Conservation (phyloP, 2,329 filamentous ascomycete species). For the Aspergillus sp. region DNA sequence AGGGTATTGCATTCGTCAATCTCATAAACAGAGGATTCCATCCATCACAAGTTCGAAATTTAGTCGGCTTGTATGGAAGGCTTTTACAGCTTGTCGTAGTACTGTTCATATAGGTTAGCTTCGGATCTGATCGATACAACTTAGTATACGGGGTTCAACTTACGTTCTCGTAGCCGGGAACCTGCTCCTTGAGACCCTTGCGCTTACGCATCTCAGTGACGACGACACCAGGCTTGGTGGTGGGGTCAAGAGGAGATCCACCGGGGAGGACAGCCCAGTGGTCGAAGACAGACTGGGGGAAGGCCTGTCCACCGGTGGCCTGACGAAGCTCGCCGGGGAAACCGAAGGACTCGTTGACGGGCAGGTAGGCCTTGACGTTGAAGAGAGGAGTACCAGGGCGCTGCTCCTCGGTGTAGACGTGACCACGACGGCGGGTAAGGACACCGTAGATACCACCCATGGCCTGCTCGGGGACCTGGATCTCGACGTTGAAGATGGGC, state of each 20-base stretch:
- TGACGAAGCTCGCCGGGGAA: constrained; percentile 97
- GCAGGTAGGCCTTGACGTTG: constrained; percentile 97
- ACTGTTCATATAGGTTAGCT: constrained; percentile 56
- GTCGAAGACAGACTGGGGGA: constrained; percentile 98
- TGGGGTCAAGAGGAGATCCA: constrained; percentile 84
- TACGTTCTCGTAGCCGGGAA: constrained; percentile 93
- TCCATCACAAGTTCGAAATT: constrained; percentile 41
- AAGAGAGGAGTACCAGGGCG: constrained; percentile 97
- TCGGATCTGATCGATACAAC: neutral
- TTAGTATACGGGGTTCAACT: constrained; percentile 50
- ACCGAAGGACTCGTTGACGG: constrained; percentile 96
- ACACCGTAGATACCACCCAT: constrained; percentile 99
- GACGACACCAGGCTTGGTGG: constrained; percentile 78
- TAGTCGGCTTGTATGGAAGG: constrained; percentile 45
- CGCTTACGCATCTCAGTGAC: constrained; percentile 93
- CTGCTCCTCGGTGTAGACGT: constrained; percentile 99
- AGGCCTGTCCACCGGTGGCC: constrained; percentile 93
- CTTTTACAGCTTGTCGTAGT: constrained; percentile 97
- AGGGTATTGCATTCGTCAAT: constrained; percentile 48
- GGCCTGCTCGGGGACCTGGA: constrained; percentile 95
- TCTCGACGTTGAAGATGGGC: constrained; percentile 98
- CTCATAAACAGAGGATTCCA: constrained; percentile 45
- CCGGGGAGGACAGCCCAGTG: constrained; percentile 97
- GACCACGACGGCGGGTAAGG: constrained; percentile 94
- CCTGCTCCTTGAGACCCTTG: constrained; percentile 98